phyloP scores from a whole-genome alignment of 345 rosid genomes.

The Turritis glabra region DNA sequence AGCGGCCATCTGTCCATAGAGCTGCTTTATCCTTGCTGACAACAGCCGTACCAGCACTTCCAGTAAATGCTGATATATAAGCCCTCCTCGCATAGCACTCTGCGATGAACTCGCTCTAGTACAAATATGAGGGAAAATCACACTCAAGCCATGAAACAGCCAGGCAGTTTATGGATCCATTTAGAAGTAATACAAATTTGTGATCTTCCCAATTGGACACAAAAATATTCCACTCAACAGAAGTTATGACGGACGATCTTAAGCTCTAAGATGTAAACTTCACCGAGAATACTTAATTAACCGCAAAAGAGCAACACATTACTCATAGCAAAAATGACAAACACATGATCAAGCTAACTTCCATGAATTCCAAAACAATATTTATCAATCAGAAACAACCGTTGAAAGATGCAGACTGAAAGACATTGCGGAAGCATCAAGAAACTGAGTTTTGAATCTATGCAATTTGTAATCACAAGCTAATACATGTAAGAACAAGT shows the following conservation, averaged over 20 bases:
- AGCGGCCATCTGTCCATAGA: slow-evolving; percentile 97
- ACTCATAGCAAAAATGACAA: neutral
- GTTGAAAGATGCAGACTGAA: neutral
- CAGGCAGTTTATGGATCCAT: neutral
- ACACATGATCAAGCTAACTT: neutral
- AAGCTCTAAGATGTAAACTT: neutral
- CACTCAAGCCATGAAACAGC: neutral
- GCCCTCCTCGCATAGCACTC: slow-evolving; percentile 88
- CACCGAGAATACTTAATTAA: neutral
- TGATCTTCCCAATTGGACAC: no score
- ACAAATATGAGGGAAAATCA: slow-evolving; percentile 19
- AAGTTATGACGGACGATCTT: neutral
- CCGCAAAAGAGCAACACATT: neutral
- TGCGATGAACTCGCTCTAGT: slow-evolving; percentile 95
- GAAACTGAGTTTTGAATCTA: neutral
- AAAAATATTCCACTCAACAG: no score
- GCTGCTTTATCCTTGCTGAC: slow-evolving; percentile 91
- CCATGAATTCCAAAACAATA: neutral
- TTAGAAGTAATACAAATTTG: neutral
- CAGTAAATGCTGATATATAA: slow-evolving; percentile 82
- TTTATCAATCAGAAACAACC: neutral
- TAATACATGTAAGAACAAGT: neutral
- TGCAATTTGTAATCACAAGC: neutral
- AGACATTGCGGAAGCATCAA: neutral
- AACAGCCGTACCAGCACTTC: slow-evolving; percentile 93